Conservation (phyloP, 805 yeast species). For the Schwanniomyces vanrijiae region DNA sequence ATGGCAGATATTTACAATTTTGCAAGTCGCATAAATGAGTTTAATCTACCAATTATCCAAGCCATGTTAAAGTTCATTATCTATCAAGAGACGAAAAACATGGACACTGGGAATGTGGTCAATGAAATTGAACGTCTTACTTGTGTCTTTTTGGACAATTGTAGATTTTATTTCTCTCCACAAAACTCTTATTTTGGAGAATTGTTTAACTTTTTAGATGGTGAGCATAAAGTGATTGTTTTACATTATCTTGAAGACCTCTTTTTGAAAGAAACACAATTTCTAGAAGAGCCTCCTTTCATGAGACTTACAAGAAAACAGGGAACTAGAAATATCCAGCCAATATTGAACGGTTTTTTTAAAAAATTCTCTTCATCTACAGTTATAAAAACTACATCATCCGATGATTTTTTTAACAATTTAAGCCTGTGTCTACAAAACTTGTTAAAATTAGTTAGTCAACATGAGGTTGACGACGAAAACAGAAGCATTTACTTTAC, state of each 20-base stretch:
- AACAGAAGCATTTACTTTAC: constrained; percentile 19
- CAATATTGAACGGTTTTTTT: constrained; percentile 43
- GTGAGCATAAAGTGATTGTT: constrained; percentile 26
- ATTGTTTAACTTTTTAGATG: constrained; percentile 30
- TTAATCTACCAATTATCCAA: constrained; percentile 35
- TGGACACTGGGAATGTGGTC: constrained; percentile 8
- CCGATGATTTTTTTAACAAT: constrained; percentile 19
- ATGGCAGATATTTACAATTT: constrained; percentile 16
- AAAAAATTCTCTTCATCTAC: constrained; percentile 45
- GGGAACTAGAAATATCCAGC: constrained; percentile 26
- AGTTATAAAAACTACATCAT: constrained; percentile 18
- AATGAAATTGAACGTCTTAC: constrained; percentile 13
- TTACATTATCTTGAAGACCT: constrained; percentile 27
- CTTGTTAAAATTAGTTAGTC: constrained; percentile 17
- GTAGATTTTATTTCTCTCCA: constrained; percentile 26
- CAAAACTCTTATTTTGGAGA: constrained; percentile 41
- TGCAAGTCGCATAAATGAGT: constrained; percentile 25
- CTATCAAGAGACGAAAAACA: constrained; percentile 11
- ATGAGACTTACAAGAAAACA: constrained; percentile 2
- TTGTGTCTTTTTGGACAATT: constrained; percentile 13
- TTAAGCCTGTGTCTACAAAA: constrained; percentile 20
- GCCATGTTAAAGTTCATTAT: constrained; percentile 22
- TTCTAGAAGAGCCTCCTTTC: constrained; percentile 7
- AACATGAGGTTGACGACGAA: constrained; percentile 4
- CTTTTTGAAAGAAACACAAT: constrained; percentile 20